Evolutionary conservation across 306 rosid genomes (phyloP).

Genomic region (Heteromeles arbutifolia): DNA sequence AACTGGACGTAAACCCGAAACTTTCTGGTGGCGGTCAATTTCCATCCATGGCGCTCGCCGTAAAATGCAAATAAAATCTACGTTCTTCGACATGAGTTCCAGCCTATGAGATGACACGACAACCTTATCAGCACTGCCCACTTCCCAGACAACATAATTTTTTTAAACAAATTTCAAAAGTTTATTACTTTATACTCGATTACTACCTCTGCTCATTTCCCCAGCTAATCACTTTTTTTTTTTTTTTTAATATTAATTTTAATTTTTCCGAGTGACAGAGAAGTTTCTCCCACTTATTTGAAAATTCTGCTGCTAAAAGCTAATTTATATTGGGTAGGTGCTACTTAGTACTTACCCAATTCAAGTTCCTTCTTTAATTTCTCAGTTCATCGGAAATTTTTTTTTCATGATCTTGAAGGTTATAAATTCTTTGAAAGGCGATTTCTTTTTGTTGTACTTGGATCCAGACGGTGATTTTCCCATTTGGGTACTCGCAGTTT

Average conservation of each 20-base stretch:
- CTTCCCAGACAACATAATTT: neutral
- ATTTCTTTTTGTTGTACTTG: neutral
- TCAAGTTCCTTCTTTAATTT: neutral
- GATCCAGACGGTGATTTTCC: neutral
- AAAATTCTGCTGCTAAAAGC: neutral
- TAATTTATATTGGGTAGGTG: neutral
- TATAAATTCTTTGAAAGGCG: neutral
- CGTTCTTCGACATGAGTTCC: too few relatives aligned
- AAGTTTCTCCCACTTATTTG: constrained; percentile 7
- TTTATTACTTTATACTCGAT: neutral
- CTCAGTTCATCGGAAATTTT: too few relatives aligned
- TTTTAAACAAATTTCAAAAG: neutral
- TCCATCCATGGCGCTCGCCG: neutral
- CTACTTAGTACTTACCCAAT: neutral
- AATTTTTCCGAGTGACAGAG: neutral
- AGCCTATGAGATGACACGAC: neutral
- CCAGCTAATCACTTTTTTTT: neutral
- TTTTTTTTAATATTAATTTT: too few relatives aligned
- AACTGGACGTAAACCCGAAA: neutral
- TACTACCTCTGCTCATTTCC: neutral
- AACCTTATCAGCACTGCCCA: neutral
- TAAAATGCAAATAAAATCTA: neutral
- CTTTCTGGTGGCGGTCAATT: neutral
- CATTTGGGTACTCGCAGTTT: neutral
- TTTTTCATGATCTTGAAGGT: neutral